Base-by-base conservation (phyloP, 1,284 basidiomycete species). In the Pisolithus thermaeus region DNA sequence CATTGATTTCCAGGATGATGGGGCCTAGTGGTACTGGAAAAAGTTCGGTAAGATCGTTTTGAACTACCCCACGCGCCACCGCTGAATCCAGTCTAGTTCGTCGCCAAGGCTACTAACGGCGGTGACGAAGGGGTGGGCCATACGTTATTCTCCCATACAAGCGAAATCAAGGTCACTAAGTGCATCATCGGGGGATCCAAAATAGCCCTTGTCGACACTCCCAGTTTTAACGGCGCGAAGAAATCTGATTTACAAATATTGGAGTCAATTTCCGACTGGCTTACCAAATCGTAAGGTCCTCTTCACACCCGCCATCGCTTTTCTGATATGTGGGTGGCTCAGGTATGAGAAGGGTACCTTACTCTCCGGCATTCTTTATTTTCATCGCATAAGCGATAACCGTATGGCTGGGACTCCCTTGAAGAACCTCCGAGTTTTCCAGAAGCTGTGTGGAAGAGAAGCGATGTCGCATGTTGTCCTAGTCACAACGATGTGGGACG, bases 401-500 rank as follows among this genome's bases (percentile, higher is more conserved):
- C 41, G 41, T 7, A 42, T 42, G 41, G 41, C 41, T 27, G 41
- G 41, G 23, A 42, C 41, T 23, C 41, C 41, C 3, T 25, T 42
- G 41, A 42, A 42, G 41, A 42, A 42, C 25, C 41, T 42, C 14
- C 41, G 41, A n/a, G 41, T 42, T 23, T 42, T 42, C 20, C 22
- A 42, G 41, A 42, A 25, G 25, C n/a, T 42, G 16, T 46, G 22
- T 27, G 16, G 4, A 39, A 20, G 12, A 9, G 20, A 32, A 11
- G 30, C 25, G 3, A 35, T 36, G 22, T 30, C 14, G 23, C 36
- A 20, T 11, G 25, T 51, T n/a, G 32, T 46, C 32, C 20, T 41
- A 22, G 23, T 23, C 12, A 41, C 40, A 23, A 41, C 40, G 40
- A 59, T 56, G 59, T 59, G 58, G 58, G 59, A 61, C 32, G 49